Evolutionary conservation across 2,329 filamentous ascomycete species (phyloP).

Genomic region (Fusarium penzigii): DNA sequence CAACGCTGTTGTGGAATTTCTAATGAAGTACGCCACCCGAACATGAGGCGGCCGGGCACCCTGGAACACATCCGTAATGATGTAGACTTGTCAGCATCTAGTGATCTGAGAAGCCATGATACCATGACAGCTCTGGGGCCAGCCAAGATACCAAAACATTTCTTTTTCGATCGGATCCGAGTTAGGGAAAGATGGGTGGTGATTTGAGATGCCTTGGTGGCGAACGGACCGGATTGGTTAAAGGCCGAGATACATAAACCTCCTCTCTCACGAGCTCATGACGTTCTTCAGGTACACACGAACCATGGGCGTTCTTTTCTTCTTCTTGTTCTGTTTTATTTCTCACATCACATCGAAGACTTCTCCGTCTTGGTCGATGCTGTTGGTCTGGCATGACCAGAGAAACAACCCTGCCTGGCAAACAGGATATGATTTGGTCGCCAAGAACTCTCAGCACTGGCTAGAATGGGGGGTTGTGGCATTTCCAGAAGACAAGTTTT

Average conservation of each 20-base stretch:
- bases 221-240: constrained; percentile 22
- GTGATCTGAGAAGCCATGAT: constrained; percentile 1
- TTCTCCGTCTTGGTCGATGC: constrained; percentile 23
- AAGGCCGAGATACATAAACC: constrained; percentile 32
- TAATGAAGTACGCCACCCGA: constrained; percentile 85
- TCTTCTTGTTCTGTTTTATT: background rate
- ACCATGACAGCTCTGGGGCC: constrained; percentile 1
- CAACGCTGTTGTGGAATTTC: constrained; percentile 93
- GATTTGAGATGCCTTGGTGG: constrained; percentile 16
- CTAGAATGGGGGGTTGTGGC: constrained; percentile 26
- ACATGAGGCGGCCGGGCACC: constrained; percentile 36
- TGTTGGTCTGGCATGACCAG: constrained; percentile 4
- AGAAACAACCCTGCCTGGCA: background rate
- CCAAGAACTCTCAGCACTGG: constrained; percentile 27
- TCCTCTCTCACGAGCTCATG: constrained; percentile 39
- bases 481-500: constrained; percentile 15
- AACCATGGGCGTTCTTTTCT: constrained; percentile 22
- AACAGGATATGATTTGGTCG: constrained; percentile 20
- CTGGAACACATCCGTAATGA: constrained; percentile 12
- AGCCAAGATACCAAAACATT: constrained; percentile 1
- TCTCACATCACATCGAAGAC: constrained; percentile 19
- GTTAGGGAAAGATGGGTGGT: constrained; percentile 6
- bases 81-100: constrained; percentile 5
- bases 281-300: constrained; percentile 25
- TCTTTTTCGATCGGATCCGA: constrained; percentile 3